phyloP scores from a whole-genome alignment of 1,284 basidiomycete genomes.

The Coniferiporia sulphurascens region DNA sequence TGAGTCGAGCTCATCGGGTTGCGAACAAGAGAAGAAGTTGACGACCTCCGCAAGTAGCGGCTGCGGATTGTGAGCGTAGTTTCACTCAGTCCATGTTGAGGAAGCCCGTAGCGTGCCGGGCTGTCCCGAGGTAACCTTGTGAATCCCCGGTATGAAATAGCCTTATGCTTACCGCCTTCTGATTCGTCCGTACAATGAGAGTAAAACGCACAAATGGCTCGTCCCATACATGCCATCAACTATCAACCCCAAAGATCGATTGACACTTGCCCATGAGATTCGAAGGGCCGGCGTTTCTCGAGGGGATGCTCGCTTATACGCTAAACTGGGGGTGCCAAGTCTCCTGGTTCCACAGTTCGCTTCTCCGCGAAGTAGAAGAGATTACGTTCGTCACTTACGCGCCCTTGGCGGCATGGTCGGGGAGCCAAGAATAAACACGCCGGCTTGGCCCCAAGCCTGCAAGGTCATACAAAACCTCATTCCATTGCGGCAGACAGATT shows the following conservation, averaged over 20 bases:
- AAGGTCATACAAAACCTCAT: background rate
- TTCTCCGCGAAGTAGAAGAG: no score
- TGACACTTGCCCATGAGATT: no score
- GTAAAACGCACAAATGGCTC: background rate
- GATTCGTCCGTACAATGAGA: background rate
- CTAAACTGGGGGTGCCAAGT: background rate
- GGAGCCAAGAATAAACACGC: background rate
- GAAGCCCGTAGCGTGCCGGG: no score
- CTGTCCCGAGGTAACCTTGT: background rate
- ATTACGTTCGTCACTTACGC: background rate
- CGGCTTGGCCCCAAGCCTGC: background rate
- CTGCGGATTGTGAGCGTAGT: background rate
- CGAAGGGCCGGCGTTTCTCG: background rate
- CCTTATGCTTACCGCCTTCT: background rate
- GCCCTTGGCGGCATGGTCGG: background rate
- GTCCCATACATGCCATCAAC: no score
- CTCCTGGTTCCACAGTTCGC: background rate
- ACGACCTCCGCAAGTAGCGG: background rate
- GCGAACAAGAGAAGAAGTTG: background rate
- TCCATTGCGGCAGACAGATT: background rate
- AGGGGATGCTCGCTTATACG: background rate
- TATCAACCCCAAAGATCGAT: no score
- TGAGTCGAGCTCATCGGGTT: background rate
- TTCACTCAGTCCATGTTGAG: background rate
- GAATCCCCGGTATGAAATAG: background rate